Percentiles rank a stretch among this genome's conserved stretches.
phyloP scores from a whole-genome alignment of 495 filamentous ascomycete species.

The Glarea lozoyensis region DNA sequence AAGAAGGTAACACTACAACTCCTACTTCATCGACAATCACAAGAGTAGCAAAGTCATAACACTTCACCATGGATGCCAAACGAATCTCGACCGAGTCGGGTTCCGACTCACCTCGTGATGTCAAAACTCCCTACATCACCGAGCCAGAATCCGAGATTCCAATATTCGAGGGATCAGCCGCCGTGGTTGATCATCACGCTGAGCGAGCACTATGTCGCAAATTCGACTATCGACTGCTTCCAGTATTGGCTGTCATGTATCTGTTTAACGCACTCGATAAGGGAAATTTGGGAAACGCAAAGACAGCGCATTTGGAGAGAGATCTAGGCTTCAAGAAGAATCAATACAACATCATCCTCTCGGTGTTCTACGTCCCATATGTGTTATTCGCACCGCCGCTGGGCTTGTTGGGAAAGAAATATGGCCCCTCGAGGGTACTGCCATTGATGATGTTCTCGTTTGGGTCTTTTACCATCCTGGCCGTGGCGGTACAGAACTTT shows the following conservation, averaged over 20 bases:
- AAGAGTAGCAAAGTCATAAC: no score
- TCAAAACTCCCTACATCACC: background rate
- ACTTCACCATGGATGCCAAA: no score
- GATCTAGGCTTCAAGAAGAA: constrained; percentile 49
- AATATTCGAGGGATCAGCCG: no score
- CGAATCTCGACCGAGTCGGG: no score
- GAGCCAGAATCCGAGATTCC: background rate
- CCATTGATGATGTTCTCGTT: constrained; percentile 39
- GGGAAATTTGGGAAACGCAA: constrained; percentile 60
- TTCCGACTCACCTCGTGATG: no score
- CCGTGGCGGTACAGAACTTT: constrained; percentile 44
- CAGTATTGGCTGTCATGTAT: constrained; percentile 58
- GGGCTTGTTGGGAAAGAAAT: constrained; percentile 61
- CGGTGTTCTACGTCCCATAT: constrained; percentile 73
- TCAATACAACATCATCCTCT: constrained; percentile 64
- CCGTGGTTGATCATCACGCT: constrained; percentile 29
- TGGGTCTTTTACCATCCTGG: background rate
- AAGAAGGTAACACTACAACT: no score
- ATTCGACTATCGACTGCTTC: constrained; percentile 54
- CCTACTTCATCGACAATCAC: no score
- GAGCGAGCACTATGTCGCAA: constrained; percentile 55
- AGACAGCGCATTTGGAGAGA: constrained; percentile 39
- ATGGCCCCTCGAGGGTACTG: constrained; percentile 52
- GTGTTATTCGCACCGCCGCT: constrained; percentile 35
- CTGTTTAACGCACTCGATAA: constrained; percentile 60